Conservation (phyloP, 2,329 filamentous ascomycete species). For the Orbilia brochopaga region DNA sequence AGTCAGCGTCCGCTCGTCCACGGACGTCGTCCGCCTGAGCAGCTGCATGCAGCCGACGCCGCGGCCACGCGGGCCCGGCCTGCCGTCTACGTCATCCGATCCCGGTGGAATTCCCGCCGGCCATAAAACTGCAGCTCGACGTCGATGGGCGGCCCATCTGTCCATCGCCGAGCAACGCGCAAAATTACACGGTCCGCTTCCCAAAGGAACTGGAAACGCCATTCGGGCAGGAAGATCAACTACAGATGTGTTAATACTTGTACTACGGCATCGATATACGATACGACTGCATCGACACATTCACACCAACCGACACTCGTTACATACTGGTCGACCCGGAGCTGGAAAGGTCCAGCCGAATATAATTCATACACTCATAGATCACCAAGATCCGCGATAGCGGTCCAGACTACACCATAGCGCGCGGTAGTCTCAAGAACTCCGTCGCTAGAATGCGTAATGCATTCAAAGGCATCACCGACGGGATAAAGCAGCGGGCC, state of each 20-base stretch:
- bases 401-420: constrained; percentile 20
- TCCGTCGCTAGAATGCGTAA: constrained; percentile 22
- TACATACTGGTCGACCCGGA: neutral
- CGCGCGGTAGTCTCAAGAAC: constrained; percentile 11
- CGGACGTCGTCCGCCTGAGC: too few relatives aligned
- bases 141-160: constrained; percentile 12
- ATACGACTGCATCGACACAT: too few relatives aligned
- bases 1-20: too few relatives aligned
- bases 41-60: too few relatives aligned
- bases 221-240: too few relatives aligned
- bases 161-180: constrained; percentile 27
- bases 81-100: constrained; percentile 36
- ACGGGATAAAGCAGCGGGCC: constrained; percentile 32
- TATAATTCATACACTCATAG: neutral
- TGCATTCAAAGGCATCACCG: constrained; percentile 40
- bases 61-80: neutral
- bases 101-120: too few relatives aligned
- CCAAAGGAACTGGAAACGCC: too few relatives aligned
- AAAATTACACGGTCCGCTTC: constrained; percentile 44
- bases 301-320: neutral
- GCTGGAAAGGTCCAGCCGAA: neutral
- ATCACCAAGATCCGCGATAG: neutral
- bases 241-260: too few relatives aligned
- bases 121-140: constrained; percentile 5
- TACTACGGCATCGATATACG: too few relatives aligned